These are phyloP conservation scores for Exophiala mesophila DNA, from an alignment of 2,329 filamentous ascomycete genomes.

Conservation along the genomic window DNA sequence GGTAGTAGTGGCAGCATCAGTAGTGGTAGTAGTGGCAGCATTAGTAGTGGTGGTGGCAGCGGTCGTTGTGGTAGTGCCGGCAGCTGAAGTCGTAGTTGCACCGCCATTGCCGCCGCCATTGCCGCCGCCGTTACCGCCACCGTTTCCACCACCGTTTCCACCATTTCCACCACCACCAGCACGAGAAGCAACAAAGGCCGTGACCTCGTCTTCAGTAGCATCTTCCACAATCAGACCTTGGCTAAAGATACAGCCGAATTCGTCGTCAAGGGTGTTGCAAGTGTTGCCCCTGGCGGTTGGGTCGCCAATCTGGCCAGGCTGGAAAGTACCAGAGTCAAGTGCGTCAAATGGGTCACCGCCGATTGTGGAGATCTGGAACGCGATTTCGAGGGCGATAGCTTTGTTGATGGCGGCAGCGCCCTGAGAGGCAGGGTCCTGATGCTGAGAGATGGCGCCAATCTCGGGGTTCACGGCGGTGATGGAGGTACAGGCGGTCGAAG, in stretches of 20 bases:
- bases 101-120: conserved; percentile 1
- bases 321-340: conserved; percentile 59
- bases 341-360: conserved; percentile 60
- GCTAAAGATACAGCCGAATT: conserved; percentile 52
- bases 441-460: conserved; percentile 59
- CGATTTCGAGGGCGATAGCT: conserved; percentile 55
- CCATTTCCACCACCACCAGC: conserved; percentile 15
- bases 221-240: conserved; percentile 51
- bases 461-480: conserved; percentile 59
- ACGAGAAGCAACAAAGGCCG: conserved; percentile 42
- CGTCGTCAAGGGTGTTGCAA: conserved; percentile 47
- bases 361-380: conserved; percentile 55
- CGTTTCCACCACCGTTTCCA: conserved; percentile 15
- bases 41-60: conserved; percentile 1
- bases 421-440: conserved; percentile 62
- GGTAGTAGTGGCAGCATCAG: conserved; percentile 5
- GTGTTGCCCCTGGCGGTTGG: conserved; percentile 49
- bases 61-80: conserved; percentile 1
- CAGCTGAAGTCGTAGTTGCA: conserved; percentile 7
- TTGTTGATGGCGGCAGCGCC: conserved; percentile 57
- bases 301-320: conserved; percentile 53
- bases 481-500: conserved; percentile 53
- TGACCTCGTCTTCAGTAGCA: conserved; percentile 49
- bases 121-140: background rate
- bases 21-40: conserved; percentile 17